phyloP scores from a whole-genome alignment of 1,139 yeast genomes.

The Groenewaldozyma auringiensis region DNA sequence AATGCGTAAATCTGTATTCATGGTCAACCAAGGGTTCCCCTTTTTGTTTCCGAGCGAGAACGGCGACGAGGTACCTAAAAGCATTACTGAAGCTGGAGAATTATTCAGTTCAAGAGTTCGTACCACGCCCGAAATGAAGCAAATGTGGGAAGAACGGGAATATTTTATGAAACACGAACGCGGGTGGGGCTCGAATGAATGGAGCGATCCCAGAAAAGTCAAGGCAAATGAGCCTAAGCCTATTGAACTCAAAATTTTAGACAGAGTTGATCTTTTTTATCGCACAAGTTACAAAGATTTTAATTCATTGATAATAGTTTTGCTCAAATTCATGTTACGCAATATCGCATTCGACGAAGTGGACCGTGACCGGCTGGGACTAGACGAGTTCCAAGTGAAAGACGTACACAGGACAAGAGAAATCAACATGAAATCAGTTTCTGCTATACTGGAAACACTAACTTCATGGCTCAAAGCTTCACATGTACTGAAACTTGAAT shows the following conservation, averaged over 20 bases:
- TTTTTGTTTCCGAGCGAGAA: constrained; percentile 57
- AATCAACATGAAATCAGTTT: constrained; percentile 53
- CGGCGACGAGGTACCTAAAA: constrained; percentile 50
- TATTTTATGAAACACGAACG: constrained; percentile 69
- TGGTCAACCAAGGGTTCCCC: constrained; percentile 74
- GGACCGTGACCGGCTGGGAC: constrained; percentile 18
- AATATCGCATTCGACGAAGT: constrained; percentile 26
- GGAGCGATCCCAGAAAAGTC: neutral
- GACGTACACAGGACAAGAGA: constrained; percentile 55
- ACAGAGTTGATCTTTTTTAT: constrained; percentile 58
- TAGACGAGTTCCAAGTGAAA: constrained; percentile 18
- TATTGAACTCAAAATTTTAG: constrained; percentile 30
- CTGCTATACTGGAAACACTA: constrained; percentile 46
- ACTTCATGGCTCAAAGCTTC: constrained; percentile 72
- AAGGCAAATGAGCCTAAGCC: neutral
- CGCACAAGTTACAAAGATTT: constrained; percentile 44
- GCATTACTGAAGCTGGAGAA: constrained; percentile 69
- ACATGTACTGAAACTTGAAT: constrained; percentile 74
- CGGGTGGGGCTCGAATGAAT: constrained; percentile 42
- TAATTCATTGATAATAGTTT: constrained; percentile 54
- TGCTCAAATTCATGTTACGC: constrained; percentile 54
- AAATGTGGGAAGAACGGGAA: constrained; percentile 65
- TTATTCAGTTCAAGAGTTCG: constrained; percentile 56
- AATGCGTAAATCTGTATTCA: constrained; percentile 57
- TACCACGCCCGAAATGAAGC: constrained; percentile 57